These are phyloP conservation scores for Cercophora newfieldiana DNA, from an alignment of 495 filamentous ascomycete species.

Conservation along the genomic window DNA sequence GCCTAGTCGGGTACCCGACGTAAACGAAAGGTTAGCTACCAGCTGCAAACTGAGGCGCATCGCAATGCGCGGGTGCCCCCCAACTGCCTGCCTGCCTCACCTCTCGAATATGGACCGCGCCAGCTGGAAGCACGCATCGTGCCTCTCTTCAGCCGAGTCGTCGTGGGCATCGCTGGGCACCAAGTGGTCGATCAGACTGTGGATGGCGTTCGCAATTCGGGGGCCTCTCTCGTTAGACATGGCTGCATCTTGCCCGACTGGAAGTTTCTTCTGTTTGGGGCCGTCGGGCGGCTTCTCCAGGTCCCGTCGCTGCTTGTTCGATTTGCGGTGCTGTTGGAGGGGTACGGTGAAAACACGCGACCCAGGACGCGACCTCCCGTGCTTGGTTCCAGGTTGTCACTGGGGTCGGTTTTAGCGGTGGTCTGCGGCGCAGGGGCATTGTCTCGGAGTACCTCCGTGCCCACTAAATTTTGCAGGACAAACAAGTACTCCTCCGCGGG, in stretches of 20 bases:
- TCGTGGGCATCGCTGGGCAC: slow-evolving; percentile 51
- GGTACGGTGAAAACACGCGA: too few species aligned
- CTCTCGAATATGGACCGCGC: slow-evolving; percentile 51
- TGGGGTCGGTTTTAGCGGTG: not conserved
- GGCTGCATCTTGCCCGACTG: slow-evolving; percentile 36
- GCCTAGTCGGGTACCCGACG: too few species aligned
- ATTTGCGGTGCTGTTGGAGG: too few species aligned
- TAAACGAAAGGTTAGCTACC: slow-evolving; percentile 20
- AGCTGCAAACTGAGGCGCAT: not conserved
- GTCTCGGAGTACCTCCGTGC: not conserved
- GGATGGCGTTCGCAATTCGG: slow-evolving; percentile 54
- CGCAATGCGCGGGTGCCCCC: not conserved
- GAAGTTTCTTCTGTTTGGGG: not conserved
- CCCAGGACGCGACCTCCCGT: too few species aligned
- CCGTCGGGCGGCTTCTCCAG: too few species aligned
- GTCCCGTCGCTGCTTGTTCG: not conserved
- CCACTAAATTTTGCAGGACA: not conserved
- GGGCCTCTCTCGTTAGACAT: slow-evolving; percentile 47
- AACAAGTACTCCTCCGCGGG: not conserved
- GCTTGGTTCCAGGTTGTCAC: too few species aligned
- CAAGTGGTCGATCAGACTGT: slow-evolving; percentile 57
- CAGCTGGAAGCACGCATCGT: slow-evolving; percentile 53
- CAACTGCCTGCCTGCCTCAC: too few species aligned
- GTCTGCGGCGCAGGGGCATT: slow-evolving; percentile 1
- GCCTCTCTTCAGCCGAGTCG: slow-evolving; percentile 49